Base-by-base conservation (phyloP, 495 filamentous ascomycete genomes). In the Daldinia decipiens region DNA sequence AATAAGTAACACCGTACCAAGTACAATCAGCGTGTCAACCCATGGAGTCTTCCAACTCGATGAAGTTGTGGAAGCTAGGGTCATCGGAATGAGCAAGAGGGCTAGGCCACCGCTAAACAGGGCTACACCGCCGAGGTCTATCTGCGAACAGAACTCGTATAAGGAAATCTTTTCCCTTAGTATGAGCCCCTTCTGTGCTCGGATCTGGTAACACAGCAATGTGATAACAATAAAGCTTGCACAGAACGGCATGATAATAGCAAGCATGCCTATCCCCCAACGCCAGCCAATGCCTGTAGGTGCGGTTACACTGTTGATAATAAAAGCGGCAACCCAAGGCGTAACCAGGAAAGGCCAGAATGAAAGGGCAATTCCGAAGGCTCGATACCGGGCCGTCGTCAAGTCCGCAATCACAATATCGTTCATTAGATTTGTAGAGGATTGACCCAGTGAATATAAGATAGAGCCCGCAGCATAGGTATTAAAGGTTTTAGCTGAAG, bases 251-350 rank as follows among this genome's bases (percentile, higher is more conserved):
- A 83, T 82, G 38, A 85, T 68, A 29, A 85, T 83, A 17, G 81
- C 83, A 9, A 83, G 77, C 80, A 85, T 84, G 63, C 83, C 83
- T 50, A 84, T 84, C 13, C 82, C 81, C 83, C 83, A 85, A 26
- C 82, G 78, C 83, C 83, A 85, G 29, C 83, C 83, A 51, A 85
- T 83, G 0, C 81, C 81, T 7, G 76, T 60, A 3, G 66, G 64
- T 4, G 65, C 63, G 9, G 81, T 78, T 8, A 83, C 82, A 56
- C 82, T 83, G 3, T 82, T 75, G 19, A 81, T 75, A 47, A 85
- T 85, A 58, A 81, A 80, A 7, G 79, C 82, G 1, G 81, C 75
- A 1, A 80, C 68, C 82, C 82, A 85, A 0, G 82, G 80, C 0
- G 79, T 84, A 61, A 84, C 58, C 0, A 85, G 76, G 57, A 82